phyloP scores from a whole-genome alignment of 192 early-diverging fungal genomes.

The Backusella australiensis region DNA sequence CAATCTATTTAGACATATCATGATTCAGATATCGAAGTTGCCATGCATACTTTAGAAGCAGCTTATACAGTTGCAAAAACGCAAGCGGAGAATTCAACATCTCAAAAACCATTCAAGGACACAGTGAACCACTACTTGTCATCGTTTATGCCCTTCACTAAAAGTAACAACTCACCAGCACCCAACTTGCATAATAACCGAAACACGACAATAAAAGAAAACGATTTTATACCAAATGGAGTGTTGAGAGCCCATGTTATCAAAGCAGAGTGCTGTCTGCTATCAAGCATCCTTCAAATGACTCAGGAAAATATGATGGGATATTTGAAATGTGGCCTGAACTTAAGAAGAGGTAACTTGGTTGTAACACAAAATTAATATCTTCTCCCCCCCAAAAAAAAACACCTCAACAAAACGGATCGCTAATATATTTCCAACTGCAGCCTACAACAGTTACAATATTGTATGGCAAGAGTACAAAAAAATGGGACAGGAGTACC shows the following conservation, averaged over 20 bases:
- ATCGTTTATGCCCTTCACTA: constrained; percentile 27
- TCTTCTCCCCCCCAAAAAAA: neutral
- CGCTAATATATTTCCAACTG: neutral
- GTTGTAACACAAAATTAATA: neutral
- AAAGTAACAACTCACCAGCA: neutral
- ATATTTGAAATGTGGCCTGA: constrained; percentile 50
- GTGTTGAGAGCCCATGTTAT: constrained; percentile 46
- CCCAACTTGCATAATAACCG: neutral
- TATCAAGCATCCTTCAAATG: constrained; percentile 45
- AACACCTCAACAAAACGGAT: neutral
- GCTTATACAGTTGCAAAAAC: constrained; percentile 40
- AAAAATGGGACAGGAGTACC: constrained; percentile 42
- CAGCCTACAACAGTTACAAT: constrained; percentile 49
- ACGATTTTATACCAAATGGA: constrained; percentile 34
- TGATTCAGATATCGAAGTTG: constrained; percentile 40
- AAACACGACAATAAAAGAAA: neutral
- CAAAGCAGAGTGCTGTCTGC: constrained; percentile 42
- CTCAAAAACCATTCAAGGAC: constrained; percentile 25
- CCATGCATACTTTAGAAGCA: constrained; percentile 36
- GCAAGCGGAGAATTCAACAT: constrained; percentile 36
- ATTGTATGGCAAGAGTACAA: constrained; percentile 51
- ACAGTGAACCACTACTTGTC: constrained; percentile 30
- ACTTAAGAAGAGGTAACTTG: constrained; percentile 44
- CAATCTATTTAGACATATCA: constrained; percentile 39
- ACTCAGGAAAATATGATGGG: constrained; percentile 44